Conservation (phyloP, 352 stramenopile species). For the Pythium pyrilobum region DNA sequence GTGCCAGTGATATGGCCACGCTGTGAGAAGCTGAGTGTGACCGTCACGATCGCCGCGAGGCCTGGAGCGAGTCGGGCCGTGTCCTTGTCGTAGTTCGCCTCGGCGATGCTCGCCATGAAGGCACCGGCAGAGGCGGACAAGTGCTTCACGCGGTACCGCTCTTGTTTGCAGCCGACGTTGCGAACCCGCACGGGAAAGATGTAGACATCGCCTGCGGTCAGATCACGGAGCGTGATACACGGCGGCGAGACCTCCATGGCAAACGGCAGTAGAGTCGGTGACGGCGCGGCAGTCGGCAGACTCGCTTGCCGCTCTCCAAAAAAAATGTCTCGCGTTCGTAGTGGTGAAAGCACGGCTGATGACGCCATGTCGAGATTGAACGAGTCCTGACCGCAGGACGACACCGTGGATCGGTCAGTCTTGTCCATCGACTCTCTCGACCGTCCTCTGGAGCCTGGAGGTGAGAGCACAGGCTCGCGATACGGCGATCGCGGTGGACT, state of each 20-base stretch:
- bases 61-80: constrained; percentile 46
- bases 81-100: constrained; percentile 57
- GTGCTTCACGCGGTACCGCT: constrained; percentile 62
- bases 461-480: constrained; percentile 14
- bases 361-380: background rate
- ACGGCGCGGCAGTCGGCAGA: background rate
- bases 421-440: too few species aligned
- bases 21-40: constrained; percentile 58
- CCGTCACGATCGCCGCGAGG: constrained; percentile 50
- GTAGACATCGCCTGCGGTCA: constrained; percentile 50
- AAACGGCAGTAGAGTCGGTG: constrained; percentile 34
- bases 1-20: constrained; percentile 36
- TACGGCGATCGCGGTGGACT: constrained; percentile 31
- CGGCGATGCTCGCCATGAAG: constrained; percentile 33
- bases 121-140: constrained; percentile 34
- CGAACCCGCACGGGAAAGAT: constrained; percentile 58
- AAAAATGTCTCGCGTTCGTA: constrained; percentile 3
- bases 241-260: constrained; percentile 58
- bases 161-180: constrained; percentile 59
- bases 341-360: background rate
- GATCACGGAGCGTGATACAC: constrained; percentile 28
- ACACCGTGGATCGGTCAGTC: too few species aligned
- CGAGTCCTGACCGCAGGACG: background rate
- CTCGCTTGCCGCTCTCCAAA: background rate
- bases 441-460: background rate